Evolutionary conservation across 768 basidiomycete genomes (phyloP).

Genomic region (Hemileccinum rubropunctum): DNA sequence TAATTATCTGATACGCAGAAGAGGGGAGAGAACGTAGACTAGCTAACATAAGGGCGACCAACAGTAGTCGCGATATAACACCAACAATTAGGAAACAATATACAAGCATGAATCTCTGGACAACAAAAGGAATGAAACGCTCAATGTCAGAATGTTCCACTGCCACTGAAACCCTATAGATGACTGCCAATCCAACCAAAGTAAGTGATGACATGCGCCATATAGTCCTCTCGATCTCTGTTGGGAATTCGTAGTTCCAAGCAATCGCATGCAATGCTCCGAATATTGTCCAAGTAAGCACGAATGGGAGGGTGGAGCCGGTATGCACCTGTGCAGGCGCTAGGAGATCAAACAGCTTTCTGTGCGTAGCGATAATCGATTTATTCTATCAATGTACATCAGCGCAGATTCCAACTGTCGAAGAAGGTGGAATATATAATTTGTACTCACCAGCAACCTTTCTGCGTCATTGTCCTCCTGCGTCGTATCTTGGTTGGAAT

Average conservation of each 20-base stretch:
- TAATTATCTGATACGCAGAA: background rate
- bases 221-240: background rate
- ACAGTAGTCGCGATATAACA: background rate
- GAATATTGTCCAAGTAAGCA: background rate
- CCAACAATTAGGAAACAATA: background rate
- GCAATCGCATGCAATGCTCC: background rate
- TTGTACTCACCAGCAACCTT: background rate
- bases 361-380: background rate
- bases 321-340: background rate
- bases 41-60: background rate
- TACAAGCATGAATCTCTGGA: too few species aligned
- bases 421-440: background rate
- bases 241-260: slow-evolving; percentile 1
- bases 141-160: background rate
- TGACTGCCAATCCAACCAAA: background rate
- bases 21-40: background rate
- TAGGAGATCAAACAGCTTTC: background rate
- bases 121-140: background rate
- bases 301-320: background rate
- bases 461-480: background rate
- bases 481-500: background rate
- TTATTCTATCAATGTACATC: background rate
- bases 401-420: background rate
- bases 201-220: slow-evolving; percentile 1
- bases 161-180: background rate